Conservation (phyloP, 2,329 filamentous ascomycete genomes). For the Aspergillus uvarum region DNA sequence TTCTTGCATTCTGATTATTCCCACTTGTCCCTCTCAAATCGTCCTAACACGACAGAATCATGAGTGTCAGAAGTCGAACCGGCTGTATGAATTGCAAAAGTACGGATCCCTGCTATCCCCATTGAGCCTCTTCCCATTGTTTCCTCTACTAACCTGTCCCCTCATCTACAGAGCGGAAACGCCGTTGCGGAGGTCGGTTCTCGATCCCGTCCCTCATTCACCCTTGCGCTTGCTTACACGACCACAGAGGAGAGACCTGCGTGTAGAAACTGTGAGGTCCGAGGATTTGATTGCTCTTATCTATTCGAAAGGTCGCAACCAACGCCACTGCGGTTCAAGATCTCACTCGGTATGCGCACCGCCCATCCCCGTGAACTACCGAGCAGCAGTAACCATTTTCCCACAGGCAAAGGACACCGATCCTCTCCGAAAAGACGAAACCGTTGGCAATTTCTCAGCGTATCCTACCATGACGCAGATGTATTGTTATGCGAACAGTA, state of each 20-base stretch:
- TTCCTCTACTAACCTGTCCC: background rate
- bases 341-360: background rate
- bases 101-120: background rate
- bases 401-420: background rate
- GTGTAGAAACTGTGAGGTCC: background rate
- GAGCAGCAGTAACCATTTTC: background rate
- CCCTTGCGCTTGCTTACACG: background rate
- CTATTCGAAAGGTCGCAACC: background rate
- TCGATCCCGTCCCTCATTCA: background rate
- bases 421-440: background rate
- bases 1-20: background rate
- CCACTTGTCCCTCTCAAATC: background rate
- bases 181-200: constrained; percentile 4
- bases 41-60: background rate
- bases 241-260: constrained; percentile 3
- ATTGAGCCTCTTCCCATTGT: background rate
- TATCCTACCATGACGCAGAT: background rate
- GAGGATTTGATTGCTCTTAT: constrained; percentile 3
- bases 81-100: constrained; percentile 3
- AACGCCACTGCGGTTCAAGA: background rate
- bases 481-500: background rate
- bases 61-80: constrained; percentile 5
- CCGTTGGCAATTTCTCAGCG: background rate
- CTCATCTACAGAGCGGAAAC: background rate
- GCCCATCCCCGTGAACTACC: background rate